Evolutionary conservation across 805 yeast genomes (phyloP).

Genomic region (Schwanniomyces polymorphus): DNA sequence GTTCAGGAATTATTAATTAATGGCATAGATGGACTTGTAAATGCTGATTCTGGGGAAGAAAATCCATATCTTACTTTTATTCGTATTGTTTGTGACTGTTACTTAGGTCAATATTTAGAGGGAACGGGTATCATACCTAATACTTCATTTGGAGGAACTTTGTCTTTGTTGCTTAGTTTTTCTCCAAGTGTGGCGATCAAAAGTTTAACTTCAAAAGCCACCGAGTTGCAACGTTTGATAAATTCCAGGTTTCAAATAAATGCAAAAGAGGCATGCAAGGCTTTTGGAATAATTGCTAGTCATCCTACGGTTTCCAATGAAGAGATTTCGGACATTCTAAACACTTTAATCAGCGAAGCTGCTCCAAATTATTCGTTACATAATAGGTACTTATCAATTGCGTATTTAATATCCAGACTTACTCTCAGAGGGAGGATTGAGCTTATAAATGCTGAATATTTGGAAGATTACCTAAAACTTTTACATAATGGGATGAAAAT

Average conservation of each 20-base stretch:
- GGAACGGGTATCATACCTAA: slow-evolving; percentile 14
- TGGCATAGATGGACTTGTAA: slow-evolving; percentile 16
- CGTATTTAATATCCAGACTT: slow-evolving; percentile 50
- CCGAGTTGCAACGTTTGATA: slow-evolving; percentile 23
- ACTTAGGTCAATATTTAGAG: slow-evolving; percentile 19
- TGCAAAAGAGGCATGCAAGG: slow-evolving; percentile 36
- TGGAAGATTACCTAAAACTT: slow-evolving; percentile 10
- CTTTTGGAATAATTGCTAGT: slow-evolving; percentile 50
- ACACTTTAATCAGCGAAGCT: slow-evolving; percentile 4
- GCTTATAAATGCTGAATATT: slow-evolving; percentile 9
- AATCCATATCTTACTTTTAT: slow-evolving; percentile 23
- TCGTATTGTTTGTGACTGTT: slow-evolving; percentile 36
- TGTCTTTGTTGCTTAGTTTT: slow-evolving; percentile 32
- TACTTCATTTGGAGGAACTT: slow-evolving; percentile 33
- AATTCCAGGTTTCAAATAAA: slow-evolving; percentile 16
- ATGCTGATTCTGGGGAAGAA: slow-evolving; percentile 15
- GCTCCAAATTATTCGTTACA: slow-evolving; percentile 13
- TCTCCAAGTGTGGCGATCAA: slow-evolving; percentile 27
- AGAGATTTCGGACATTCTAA: slow-evolving; percentile 6
- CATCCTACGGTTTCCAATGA: slow-evolving; percentile 26
- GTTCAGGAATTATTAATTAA: slow-evolving; percentile 36
- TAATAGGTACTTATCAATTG: slow-evolving; percentile 29
- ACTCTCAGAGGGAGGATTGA: slow-evolving; percentile 27
- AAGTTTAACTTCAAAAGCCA: slow-evolving; percentile 13
- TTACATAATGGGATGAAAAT: slow-evolving; percentile 18